Evolutionary conservation across 345 rosid genomes (phyloP).

Genomic region (Lepidium didymum): DNA sequence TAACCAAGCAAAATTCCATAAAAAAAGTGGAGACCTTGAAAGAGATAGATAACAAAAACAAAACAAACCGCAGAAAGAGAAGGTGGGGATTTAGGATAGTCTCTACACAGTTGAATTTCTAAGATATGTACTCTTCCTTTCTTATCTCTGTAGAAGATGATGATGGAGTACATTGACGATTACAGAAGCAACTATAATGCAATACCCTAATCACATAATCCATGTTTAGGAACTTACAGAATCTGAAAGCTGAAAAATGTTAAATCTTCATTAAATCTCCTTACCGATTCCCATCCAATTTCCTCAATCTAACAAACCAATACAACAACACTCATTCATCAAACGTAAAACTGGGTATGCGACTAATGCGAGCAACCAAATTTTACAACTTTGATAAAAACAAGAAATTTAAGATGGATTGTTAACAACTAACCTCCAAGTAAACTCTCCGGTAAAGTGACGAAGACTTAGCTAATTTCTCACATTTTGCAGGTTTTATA

Average conservation of each 20-base stretch:
- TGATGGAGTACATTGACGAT: not conserved
- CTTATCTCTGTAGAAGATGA: conserved; percentile 40
- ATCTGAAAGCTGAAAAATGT: conserved; percentile 52
- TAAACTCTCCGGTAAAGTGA: conserved; percentile 49
- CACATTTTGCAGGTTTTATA: conserved; percentile 29
- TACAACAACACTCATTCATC: not conserved
- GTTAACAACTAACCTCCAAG: conserved; percentile 48
- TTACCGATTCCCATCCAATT: conserved; percentile 73
- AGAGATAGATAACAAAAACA: not conserved
- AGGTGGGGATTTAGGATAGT: conserved; percentile 58
- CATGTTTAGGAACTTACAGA: conserved; percentile 36
- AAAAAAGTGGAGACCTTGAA: not conserved
- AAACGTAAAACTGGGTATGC: not conserved
- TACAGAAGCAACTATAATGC: too few species aligned
- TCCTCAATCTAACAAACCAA: conserved; percentile 57
- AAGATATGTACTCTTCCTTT: conserved; percentile 50
- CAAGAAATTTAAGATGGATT: not conserved
- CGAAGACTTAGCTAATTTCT: conserved; percentile 42
- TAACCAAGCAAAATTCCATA: not conserved
- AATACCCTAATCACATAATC: not conserved
- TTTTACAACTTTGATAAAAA: too few species aligned
- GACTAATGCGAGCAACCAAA: not conserved
- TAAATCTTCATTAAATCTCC: conserved; percentile 45
- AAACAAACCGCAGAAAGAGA: conserved; percentile 59
- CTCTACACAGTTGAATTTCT: conserved; percentile 49